phyloP scores from a whole-genome alignment of 2,329 filamentous ascomycete species.

The Stylonectria norvegica region DNA sequence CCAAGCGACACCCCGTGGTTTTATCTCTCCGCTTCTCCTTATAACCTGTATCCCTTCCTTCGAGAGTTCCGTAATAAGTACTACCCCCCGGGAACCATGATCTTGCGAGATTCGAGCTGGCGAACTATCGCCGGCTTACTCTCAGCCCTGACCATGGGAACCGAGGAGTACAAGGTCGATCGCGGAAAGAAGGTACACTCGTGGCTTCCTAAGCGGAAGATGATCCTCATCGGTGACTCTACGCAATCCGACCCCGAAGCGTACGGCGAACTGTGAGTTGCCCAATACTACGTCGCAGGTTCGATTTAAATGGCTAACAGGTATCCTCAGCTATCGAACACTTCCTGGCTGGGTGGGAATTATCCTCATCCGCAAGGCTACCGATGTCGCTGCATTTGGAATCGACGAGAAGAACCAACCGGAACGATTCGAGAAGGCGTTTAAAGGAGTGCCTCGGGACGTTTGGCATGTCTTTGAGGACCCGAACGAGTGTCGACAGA shows the following conservation, averaged over 20 bases:
- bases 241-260: slow-evolving; percentile 90
- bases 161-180: slow-evolving; percentile 80
- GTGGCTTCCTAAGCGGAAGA: slow-evolving; percentile 75
- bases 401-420: slow-evolving; percentile 72
- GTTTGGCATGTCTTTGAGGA: slow-evolving; percentile 83
- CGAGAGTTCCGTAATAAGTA: slow-evolving; percentile 65
- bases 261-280: slow-evolving; percentile 71
- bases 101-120: slow-evolving; percentile 83
- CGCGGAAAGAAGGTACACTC: slow-evolving; percentile 73
- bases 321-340: slow-evolving; percentile 48
- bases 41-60: slow-evolving; percentile 89
- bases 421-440: slow-evolving; percentile 77
- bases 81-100: slow-evolving; percentile 75
- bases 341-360: slow-evolving; percentile 74
- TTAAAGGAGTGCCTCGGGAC: slow-evolving; percentile 65
- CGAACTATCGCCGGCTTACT: slow-evolving; percentile 79
- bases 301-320: slow-evolving; percentile 12
- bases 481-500: slow-evolving; percentile 58
- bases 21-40: slow-evolving; percentile 90
- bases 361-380: slow-evolving; percentile 83
- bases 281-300: not conserved
- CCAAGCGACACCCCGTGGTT: slow-evolving; percentile 71
- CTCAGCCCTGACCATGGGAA: slow-evolving; percentile 73
- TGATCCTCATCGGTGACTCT: slow-evolving; percentile 85
- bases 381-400: slow-evolving; percentile 64